Evolutionary conservation across 352 stramenopile species (phyloP).

Genomic region (Phytophthora pisi): DNA sequence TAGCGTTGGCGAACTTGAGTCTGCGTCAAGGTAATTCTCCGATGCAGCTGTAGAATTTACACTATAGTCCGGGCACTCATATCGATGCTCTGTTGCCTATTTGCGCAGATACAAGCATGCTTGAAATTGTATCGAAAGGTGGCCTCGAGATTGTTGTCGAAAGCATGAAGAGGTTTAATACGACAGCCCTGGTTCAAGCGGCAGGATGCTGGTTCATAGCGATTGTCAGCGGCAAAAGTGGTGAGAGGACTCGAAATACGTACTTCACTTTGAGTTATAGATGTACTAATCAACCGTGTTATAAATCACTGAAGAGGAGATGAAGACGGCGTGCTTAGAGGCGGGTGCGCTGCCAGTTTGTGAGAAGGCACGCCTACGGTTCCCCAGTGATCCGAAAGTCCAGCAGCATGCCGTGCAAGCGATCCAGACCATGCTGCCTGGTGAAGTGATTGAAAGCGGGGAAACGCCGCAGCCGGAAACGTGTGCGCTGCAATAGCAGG

Average conservation of each 20-base stretch:
- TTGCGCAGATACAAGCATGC: constrained; percentile 51
- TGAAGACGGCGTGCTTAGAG: constrained; percentile 54
- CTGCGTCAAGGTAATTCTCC: constrained; percentile 47
- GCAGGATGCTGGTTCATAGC: constrained; percentile 60
- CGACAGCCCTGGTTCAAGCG: constrained; percentile 52
- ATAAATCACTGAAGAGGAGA: constrained; percentile 37
- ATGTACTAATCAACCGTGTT: neutral
- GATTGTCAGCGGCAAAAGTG: constrained; percentile 54
- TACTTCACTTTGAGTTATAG: neutral
- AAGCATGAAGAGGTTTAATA: constrained; percentile 59
- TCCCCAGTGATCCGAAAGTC: constrained; percentile 49
- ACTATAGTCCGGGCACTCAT: no score
- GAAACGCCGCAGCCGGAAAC: neutral
- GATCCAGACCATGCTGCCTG: constrained; percentile 43
- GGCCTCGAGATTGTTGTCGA: constrained; percentile 51
- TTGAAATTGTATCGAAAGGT: constrained; percentile 62
- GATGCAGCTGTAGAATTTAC: no score
- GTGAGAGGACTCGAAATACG: constrained; percentile 18
- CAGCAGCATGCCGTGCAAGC: constrained; percentile 57
- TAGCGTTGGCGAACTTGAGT: constrained; percentile 64
- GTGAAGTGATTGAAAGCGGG: constrained; percentile 25
- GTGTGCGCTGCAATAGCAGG: constrained; percentile 23
- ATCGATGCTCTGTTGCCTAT: no score
- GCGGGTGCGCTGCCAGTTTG: constrained; percentile 51
- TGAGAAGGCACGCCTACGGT: constrained; percentile 59